Conservation (phyloP, 495 filamentous ascomycete genomes). For the Neurospora sp. region DNA sequence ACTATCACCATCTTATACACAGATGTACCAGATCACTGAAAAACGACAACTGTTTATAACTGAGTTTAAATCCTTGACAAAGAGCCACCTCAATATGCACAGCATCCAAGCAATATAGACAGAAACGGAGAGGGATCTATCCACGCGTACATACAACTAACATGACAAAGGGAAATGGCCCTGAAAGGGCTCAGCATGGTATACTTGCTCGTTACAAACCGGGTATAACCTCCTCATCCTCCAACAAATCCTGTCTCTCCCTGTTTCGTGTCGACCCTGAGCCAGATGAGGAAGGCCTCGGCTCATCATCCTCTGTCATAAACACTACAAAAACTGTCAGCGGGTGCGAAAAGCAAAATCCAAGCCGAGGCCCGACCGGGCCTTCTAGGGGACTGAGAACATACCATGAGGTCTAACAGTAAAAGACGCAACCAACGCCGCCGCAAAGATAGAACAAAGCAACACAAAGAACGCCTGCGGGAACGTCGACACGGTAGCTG, state of each 20-base stretch:
- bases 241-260: conserved; percentile 7
- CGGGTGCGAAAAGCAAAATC: neutral
- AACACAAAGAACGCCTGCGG: conserved; percentile 77
- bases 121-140: neutral
- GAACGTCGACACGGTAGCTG: conserved; percentile 63
- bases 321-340: conserved; percentile 13
- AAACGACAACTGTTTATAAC: neutral
- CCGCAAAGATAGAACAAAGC: conserved; percentile 53
- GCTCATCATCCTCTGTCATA: conserved; percentile 12
- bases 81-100: neutral
- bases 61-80: neutral
- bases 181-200: neutral
- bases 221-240: conserved; percentile 22
- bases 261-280: neutral
- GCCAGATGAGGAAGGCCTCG: neutral
- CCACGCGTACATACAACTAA: neutral
- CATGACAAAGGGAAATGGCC: neutral
- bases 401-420: conserved; percentile 64
- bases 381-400: conserved; percentile 15
- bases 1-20: neutral
- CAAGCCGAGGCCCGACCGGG: neutral
- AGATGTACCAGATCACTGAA: neutral
- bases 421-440: conserved; percentile 54
- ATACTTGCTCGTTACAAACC: neutral
- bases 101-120: neutral